Base-by-base conservation (phyloP, 75 land plant species). In the Cryptomeria japonica region DNA sequence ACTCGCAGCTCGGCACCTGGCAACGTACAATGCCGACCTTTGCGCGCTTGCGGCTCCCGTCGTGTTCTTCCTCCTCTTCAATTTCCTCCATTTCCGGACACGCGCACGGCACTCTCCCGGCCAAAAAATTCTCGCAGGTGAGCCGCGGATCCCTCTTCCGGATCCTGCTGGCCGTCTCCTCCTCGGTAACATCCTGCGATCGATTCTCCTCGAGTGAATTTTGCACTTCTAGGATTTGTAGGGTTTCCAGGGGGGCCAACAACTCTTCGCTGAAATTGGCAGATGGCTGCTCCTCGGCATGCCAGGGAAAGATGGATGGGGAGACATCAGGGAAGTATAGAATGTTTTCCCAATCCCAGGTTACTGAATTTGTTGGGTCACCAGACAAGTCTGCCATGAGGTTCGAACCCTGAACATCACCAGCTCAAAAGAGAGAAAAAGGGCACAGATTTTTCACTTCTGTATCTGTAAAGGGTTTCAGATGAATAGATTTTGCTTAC, bases 81-180 rank as follows among this genome's bases (percentile, higher is more conserved):
- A 58, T 80, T 88, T 82, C 95, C 49, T 97, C 99, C 89, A 92
- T 36, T 90, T 97, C 99, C 36, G 99, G 96, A 89, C 99, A 98
- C 15, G 99, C 94, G 86, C 99, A 98, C 0, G 99, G 99, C 2
- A 98, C 91, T 87, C 98, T 86, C 28, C 99, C 99, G 31, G 99
- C 99, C 89, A 98, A 73, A 84, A 89, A 98, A 70, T 98, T 98
- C 39, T 91, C 90, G 87, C 99, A 98, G 5, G 88, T 91, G 64
- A 97, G 80, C 89, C 97, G 88, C 73, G 99, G 99, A 83, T 98
- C 99, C 83, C 99, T 79, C 90, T 94, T 93, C 88, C 95, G 49
- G 84, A 93, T 92, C 80, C 88, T 15, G 64, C 72, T 80, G 1
- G 49, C 41, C 13, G 36, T 51, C 22, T 86, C 64, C 61, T 42